Base-by-base conservation (phyloP, 2,329 filamentous ascomycete genomes). In the Aspergillus sp. region DNA sequence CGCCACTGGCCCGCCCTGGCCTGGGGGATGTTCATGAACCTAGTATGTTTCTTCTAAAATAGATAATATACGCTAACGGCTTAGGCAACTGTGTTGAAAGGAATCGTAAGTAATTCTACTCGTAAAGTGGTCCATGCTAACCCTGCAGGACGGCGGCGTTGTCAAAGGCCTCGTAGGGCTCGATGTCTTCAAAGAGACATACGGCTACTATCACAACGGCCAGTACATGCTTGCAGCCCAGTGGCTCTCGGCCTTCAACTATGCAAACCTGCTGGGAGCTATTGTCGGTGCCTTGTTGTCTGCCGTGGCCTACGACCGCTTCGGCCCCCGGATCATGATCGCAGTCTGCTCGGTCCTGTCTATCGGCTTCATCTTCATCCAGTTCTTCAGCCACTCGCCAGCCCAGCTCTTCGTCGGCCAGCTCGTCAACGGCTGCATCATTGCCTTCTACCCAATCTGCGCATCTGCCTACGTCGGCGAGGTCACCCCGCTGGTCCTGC, bases 391-490 rank as follows among this genome's bases (percentile, higher is more conserved):
- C 12, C 78, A 80, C 2, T 82, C 80, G 1, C 75, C 86, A 12
- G 66, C 77, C 7, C 80, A 82, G 12, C 75, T 88, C 2, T 79
- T 86, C n/a, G 82, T 82, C 2, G 83, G 84, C 27, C 84, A 88
- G 74, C 74, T 89, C 2, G 75, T 88, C 0, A 82, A 82, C 23
- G 86, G 86, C 1, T 74, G 87, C 6, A 81, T 87, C 0, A 77
- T 85, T n/a, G 85, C 84, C 3, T 83, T 82, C 53, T 87, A 85
- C 66, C 83, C 84, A 5, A 82, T 85, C 24, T 82, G 82, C 53
- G 81, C 81, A 0, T 80, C 68, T 1, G 68, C 70, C 7, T 73
- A 72, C 50, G 66, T 70, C 12, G 61, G 64, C 15, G 70, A 73
- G 58, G 65, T 73, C 4, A 67, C 65, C 4, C 70, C 70, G 4